A percentile compares a stretch with the other conserved stretches of the same genome.
Conservation (phyloP, 805 yeast species). For the Kregervanrija pseudodelftensis region DNA sequence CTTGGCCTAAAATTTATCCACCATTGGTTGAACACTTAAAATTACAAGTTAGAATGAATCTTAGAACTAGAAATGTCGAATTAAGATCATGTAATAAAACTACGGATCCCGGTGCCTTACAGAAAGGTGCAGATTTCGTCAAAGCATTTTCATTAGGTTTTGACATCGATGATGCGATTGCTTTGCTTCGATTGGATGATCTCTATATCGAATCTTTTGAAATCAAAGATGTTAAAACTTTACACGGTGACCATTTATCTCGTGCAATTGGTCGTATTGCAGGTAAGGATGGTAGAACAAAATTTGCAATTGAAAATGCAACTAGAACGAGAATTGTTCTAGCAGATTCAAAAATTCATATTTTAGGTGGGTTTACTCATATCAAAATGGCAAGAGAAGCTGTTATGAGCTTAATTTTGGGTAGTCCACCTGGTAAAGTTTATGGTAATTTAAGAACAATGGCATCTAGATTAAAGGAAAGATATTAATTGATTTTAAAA, state of each 20-base stretch:
- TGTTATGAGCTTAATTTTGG: slow-evolving; percentile 88
- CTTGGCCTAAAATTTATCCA: slow-evolving; percentile 92
- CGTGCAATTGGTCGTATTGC: slow-evolving; percentile 99
- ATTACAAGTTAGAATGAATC: slow-evolving; percentile 92
- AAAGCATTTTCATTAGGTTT: slow-evolving; percentile 95
- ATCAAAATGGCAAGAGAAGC: slow-evolving; percentile 98
- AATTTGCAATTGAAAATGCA: slow-evolving; percentile 97
- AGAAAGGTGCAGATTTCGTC: slow-evolving; percentile 95
- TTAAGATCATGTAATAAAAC: slow-evolving; percentile 77
- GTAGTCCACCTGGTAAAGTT: slow-evolving; percentile 98
- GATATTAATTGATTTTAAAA: slow-evolving; percentile 44
- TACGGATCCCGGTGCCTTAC: slow-evolving; percentile 88
- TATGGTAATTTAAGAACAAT: slow-evolving; percentile 96
- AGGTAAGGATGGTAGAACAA: slow-evolving; percentile 98
- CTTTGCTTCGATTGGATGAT: slow-evolving; percentile 89
- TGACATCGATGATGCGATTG: slow-evolving; percentile 95
- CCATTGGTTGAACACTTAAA: slow-evolving; percentile 93
- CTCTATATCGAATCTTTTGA: slow-evolving; percentile 96
- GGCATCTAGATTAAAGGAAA: slow-evolving; percentile 94
- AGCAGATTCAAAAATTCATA: slow-evolving; percentile 95
- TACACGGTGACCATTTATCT: slow-evolving; percentile 92
- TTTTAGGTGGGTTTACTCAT: slow-evolving; percentile 93
- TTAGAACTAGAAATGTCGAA: slow-evolving; percentile 81
- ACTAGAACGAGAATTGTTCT: slow-evolving; percentile 96
- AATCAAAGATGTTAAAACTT: slow-evolving; percentile 91